These are phyloP conservation scores for Populus simonii DNA, from an alignment of 345 rosid species.

Conservation along the genomic window DNA sequence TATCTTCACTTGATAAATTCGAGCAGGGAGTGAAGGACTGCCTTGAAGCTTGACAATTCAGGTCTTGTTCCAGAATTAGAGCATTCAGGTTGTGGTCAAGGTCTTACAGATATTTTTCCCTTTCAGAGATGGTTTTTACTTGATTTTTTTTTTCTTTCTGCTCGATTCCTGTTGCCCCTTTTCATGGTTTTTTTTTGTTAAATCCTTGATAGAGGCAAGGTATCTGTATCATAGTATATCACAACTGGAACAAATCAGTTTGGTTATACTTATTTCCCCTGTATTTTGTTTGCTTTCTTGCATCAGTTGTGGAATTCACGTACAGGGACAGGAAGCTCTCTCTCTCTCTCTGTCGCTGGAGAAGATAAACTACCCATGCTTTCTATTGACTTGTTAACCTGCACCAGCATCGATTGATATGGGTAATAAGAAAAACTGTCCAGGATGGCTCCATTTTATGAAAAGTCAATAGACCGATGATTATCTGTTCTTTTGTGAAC, in stretches of 20 bases:
- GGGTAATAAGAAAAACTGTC: neutral
- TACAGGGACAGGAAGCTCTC: neutral
- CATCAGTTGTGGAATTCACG: neutral
- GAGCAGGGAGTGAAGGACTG: conserved; percentile 60
- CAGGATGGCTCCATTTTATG: neutral
- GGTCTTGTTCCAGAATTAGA: neutral
- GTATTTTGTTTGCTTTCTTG: neutral
- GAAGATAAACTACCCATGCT: neutral
- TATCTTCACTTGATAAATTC: conserved; percentile 54
- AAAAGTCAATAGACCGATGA: neutral
- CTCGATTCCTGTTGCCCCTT: neutral
- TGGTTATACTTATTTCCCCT: neutral
- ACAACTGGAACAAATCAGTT: neutral
- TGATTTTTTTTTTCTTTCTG: neutral
- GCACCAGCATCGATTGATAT: neutral
- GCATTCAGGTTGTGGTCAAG: conserved; percentile 12
- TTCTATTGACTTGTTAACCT: neutral
- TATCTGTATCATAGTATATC: neutral
- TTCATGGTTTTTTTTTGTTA: neutral
- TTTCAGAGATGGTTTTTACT: conserved; percentile 1
- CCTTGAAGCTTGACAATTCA: conserved; percentile 44
- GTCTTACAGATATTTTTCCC: conserved; percentile 9
- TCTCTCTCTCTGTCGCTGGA: neutral
- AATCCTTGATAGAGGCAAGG: neutral
- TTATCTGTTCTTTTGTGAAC: neutral